Evolutionary conservation across 768 basidiomycete species (phyloP).

Genomic region (Polyporus arcularius): DNA sequence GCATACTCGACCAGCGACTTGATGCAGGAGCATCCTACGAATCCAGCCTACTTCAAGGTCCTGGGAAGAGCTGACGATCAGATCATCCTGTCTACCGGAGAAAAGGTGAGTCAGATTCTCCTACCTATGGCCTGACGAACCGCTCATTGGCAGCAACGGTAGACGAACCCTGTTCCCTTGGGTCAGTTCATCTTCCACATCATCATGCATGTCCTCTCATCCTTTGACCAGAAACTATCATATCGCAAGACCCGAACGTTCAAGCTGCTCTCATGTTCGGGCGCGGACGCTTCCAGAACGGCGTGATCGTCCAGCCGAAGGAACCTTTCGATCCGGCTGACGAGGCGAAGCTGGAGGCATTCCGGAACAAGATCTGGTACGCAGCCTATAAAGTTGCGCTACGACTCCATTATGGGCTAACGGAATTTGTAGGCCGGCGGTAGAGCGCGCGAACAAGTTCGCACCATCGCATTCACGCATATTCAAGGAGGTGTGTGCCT

Average conservation of each 20-base stretch:
- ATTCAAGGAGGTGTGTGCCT: conserved; percentile 43
- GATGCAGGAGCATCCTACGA: conserved; percentile 41
- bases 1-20: conserved; percentile 45
- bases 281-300: conserved; percentile 40
- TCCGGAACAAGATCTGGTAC: conserved; percentile 39
- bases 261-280: conserved; percentile 41
- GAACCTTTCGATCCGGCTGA: conserved; percentile 35
- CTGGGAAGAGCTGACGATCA: conserved; percentile 48
- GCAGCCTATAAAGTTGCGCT: neutral
- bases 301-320: conserved; percentile 41
- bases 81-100: conserved; percentile 43
- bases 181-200: conserved; percentile 21
- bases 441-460: conserved; percentile 41
- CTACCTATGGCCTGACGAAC: too few relatives aligned
- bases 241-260: conserved; percentile 37
- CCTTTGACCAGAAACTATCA: conserved; percentile 32
- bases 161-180: conserved; percentile 43
- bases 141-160: too few relatives aligned
- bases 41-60: conserved; percentile 37
- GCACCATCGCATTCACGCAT: conserved; percentile 48
- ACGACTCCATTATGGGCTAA: neutral
- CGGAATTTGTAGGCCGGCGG: conserved; percentile 23
- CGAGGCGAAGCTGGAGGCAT: conserved; percentile 30
- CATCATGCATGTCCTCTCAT: too few relatives aligned
- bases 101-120: conserved; percentile 19